Conservation (phyloP, 148 eudicot genomes). For the Camellia sinensis region DNA sequence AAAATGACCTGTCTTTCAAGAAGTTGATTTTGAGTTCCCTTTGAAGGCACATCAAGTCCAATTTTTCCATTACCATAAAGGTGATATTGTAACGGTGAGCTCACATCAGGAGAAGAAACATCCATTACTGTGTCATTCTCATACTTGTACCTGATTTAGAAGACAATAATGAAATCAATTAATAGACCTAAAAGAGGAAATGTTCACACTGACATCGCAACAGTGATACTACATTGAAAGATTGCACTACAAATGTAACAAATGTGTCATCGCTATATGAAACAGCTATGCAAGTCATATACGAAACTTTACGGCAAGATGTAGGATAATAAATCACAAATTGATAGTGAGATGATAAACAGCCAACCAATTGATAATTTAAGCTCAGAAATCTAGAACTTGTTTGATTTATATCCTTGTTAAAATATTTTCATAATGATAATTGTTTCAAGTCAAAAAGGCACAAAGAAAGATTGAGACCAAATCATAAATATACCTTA, state of each 20-base stretch:
- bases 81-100: slow-evolving; percentile 82
- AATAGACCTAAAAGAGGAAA: background rate
- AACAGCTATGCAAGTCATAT: background rate
- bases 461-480: background rate
- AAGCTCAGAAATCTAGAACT: background rate
- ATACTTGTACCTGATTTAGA: slow-evolving; percentile 72
- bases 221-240: background rate
- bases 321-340: background rate
- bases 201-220: background rate
- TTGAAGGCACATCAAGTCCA: slow-evolving; percentile 71
- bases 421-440: background rate
- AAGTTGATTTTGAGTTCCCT: slow-evolving; percentile 94
- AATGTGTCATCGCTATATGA: background rate
- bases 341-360: background rate
- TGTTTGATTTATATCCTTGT: background rate
- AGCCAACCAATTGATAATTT: background rate
- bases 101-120: slow-evolving; percentile 73
- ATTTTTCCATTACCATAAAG: slow-evolving; percentile 78
- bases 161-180: slow-evolving; percentile 5
- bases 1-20: slow-evolving; percentile 89
- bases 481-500: slow-evolving; percentile 46
- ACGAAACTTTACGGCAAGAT: background rate
- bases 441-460: background rate
- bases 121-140: slow-evolving; percentile 82
- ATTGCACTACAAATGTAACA: background rate